Evolutionary conservation across 768 basidiomycete genomes (phyloP).

Genomic region (Mrakia gelida): DNA sequence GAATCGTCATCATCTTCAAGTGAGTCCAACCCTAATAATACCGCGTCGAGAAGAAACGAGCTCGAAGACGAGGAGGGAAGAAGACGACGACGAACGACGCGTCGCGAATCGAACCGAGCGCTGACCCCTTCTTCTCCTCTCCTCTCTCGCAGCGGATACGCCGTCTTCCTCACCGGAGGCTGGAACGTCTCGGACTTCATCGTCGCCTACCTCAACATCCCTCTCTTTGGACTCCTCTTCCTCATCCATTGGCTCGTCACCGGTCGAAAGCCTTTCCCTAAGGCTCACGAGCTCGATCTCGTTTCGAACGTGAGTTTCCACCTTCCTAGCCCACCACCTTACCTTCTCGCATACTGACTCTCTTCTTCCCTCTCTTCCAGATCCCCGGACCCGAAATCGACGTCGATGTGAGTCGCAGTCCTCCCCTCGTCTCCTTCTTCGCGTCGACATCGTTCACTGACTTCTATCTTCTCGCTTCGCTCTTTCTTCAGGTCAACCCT

Average conservation of each 20-base stretch:
- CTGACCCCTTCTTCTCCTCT: not conserved
- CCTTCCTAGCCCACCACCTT: not conserved
- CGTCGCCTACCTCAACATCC: conserved; percentile 36
- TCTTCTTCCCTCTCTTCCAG: not conserved
- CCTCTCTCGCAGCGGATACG: conserved; percentile 27
- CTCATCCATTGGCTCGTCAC: conserved; percentile 31
- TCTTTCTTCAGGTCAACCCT: not conserved
- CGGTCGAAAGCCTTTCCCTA: conserved; percentile 27
- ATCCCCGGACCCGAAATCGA: conserved; percentile 30
- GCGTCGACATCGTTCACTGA: too few relatives aligned
- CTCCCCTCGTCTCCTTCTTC: too few relatives aligned
- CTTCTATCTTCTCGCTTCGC: too few relatives aligned
- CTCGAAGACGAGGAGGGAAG: too few relatives aligned
- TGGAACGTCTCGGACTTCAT: conserved; percentile 36
- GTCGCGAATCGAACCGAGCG: too few relatives aligned
- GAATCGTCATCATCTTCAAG: conserved; percentile 38
- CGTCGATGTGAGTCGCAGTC: conserved; percentile 10
- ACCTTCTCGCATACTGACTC: too few relatives aligned
- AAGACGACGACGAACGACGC: too few relatives aligned
- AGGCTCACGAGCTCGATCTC: conserved; percentile 34
- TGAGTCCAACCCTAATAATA: not conserved
- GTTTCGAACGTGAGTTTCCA: conserved; percentile 29
- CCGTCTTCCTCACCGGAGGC: conserved; percentile 37
- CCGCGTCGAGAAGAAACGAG: too few relatives aligned
- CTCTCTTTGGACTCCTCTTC: conserved; percentile 12